Percentiles rank a stretch among this genome's conserved stretches.
Conservation (phyloP, 1,284 basidiomycete species). For the Inonotus hispidus region DNA sequence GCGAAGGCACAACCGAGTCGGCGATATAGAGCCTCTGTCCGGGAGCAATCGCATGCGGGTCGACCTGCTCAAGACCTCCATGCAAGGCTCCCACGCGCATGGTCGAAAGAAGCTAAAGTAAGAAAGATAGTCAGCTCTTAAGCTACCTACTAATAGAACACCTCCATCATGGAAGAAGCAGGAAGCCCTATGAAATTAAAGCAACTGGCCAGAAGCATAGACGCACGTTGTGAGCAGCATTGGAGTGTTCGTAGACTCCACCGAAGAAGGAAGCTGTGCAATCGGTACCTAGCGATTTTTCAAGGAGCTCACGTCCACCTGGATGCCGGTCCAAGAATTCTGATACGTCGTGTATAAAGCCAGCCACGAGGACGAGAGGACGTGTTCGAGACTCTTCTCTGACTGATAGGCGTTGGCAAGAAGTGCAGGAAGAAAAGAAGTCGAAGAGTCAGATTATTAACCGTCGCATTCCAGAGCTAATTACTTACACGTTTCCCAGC, state of each 20-base stretch:
- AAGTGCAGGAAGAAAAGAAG: slow-evolving; percentile 7
- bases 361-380: slow-evolving; percentile 69
- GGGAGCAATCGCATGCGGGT: slow-evolving; percentile 31
- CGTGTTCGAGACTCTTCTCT: slow-evolving; percentile 61
- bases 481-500: slow-evolving; percentile 73
- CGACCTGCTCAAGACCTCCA: slow-evolving; percentile 59
- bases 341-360: slow-evolving; percentile 84
- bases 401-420: slow-evolving; percentile 35
- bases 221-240: slow-evolving; percentile 77
- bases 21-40: slow-evolving; percentile 33
- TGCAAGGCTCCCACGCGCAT: slow-evolving; percentile 77
- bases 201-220: neutral
- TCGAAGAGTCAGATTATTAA: neutral
- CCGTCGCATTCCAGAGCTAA: neutral
- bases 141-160: slow-evolving; percentile 11
- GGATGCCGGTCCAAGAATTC: slow-evolving; percentile 78
- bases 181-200: neutral
- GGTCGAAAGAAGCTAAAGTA: slow-evolving; percentile 63
- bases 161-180: neutral
- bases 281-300: slow-evolving; percentile 68
- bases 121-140: slow-evolving; percentile 1
- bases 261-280: slow-evolving; percentile 83
- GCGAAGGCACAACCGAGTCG: slow-evolving; percentile 1
- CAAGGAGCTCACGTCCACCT: slow-evolving; percentile 65
- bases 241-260: slow-evolving; percentile 78